Percentiles rank a stretch among this genome's conserved stretches.
phyloP scores from a whole-genome alignment of 352 stramenopile species.

The Globisporangium takayamanum region DNA sequence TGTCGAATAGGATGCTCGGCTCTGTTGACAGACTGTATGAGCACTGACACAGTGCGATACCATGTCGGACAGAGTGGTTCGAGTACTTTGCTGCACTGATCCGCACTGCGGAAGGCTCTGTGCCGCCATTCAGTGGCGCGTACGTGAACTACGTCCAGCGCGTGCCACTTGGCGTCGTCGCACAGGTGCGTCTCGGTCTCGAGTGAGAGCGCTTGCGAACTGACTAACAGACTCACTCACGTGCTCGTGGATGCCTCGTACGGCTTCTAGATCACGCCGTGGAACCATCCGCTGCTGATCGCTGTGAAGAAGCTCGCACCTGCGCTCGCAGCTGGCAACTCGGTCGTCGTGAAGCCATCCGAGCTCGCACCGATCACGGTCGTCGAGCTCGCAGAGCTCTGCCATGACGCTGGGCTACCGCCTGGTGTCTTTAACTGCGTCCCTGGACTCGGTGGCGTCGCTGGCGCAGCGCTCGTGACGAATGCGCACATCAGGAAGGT shows the following conservation, averaged over 20 bases:
- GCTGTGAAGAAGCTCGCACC: conserved; percentile 63
- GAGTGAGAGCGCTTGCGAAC: too few relatives aligned
- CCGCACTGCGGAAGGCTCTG: conserved; percentile 52
- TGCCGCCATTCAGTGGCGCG: conserved; percentile 48
- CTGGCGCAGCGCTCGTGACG: conserved; percentile 28
- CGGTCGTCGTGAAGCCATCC: conserved; percentile 83
- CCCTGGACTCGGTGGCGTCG: conserved; percentile 25
- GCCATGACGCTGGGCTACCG: conserved; percentile 27
- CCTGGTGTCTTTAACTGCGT: conserved; percentile 45
- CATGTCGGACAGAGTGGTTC: conserved; percentile 53
- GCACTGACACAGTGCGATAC: background rate
- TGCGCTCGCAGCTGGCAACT: conserved; percentile 68
- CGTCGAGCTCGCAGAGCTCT: conserved; percentile 38
- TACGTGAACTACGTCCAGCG: conserved; percentile 57
- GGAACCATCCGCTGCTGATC: conserved; percentile 80
- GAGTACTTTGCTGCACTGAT: conserved; percentile 79
- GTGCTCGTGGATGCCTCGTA: too few relatives aligned
- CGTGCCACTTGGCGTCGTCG: conserved; percentile 56
- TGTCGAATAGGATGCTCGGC: background rate
- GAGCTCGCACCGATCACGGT: conserved; percentile 67
- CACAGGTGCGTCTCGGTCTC: conserved; percentile 17
- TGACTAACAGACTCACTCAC: background rate
- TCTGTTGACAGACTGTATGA: background rate
- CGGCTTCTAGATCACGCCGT: conserved; percentile 53
- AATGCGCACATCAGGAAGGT: conserved; percentile 45